Base-by-base conservation (phyloP, 106 monocot species). In the Xerophyta viscosa region DNA sequence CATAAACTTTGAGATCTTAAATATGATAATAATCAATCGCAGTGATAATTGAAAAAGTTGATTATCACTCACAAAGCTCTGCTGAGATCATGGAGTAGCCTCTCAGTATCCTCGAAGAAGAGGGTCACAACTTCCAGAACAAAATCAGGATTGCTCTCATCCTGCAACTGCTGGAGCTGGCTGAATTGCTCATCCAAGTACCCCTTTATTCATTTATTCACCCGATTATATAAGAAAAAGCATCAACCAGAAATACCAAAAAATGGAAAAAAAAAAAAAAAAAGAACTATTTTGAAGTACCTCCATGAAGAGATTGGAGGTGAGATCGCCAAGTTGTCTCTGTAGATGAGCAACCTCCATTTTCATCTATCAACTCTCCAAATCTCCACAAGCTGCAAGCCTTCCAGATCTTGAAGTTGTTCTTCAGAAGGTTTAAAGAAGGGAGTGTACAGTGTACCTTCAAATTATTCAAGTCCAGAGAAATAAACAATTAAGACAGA, bases 131-230 rank as follows among this genome's bases (percentile, higher is more conserved):
- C 88, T 45, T 88, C 82, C 0, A 20, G 3, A 0, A 79, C 68
- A 37, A 88, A 88, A 17, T 71, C 69, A 0, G 82, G 87, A 54
- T 46, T 65, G 65, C 62, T 68, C 46, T 65, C 78, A 23, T 88
- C 88, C 52, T 82, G 71, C 63, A 83, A 59, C 39, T 61, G 56
- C 72, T 75, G 82, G 21, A 87, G 67, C 64, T 87, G 74, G 41
- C 27, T 60, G 65, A 78, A 87, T 62, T 87, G 87, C 6, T 50
- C 60, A 30, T 82, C 82, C 48, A 82, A 55, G 57, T 71, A 62
- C 2, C 72, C 88, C 88, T 83, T 46, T 20, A 31, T 44, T 13
- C 46, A 46, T 8, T 39, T 39, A 12, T 7, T 8, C 39, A 12
- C 6, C 2, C n/a, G n/a, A n/a, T n/a, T n/a, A n/a, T n/a, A n/a